A percentile compares a stretch with the other conserved stretches of the same genome.
Evolutionary conservation across 2,329 filamentous ascomycete genomes (phyloP).

Genomic region (Didymellaceae sp.): DNA sequence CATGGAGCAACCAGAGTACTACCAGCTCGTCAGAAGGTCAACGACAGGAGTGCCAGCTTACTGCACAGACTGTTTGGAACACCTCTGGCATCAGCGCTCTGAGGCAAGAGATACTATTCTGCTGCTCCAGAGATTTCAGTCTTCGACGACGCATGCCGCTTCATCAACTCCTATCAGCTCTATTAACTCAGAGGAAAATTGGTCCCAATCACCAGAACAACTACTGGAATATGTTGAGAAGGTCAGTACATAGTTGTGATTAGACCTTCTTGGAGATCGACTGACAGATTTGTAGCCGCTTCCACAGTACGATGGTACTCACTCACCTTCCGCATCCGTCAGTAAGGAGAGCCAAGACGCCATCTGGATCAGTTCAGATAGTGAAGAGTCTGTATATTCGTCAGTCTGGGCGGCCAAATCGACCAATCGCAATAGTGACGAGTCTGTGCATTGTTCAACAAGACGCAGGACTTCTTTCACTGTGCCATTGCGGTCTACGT

Average conservation of each 20-base stretch:
- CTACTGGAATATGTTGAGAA: too few species aligned
- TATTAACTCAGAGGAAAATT: too few species aligned
- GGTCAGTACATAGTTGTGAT: too few species aligned
- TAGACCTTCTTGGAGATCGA: too few species aligned
- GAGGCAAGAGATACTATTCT: not conserved
- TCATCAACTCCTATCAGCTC: too few species aligned
- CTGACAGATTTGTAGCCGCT: not conserved
- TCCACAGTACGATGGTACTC: constrained; percentile 2
- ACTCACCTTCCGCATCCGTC: not conserved
- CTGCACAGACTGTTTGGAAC: constrained; percentile 5
- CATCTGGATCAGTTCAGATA: not conserved
- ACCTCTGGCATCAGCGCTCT: constrained; percentile 6
- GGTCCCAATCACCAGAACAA: too few species aligned
- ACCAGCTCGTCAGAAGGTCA: not conserved
- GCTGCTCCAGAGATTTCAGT: not conserved
- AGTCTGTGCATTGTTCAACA: too few species aligned
- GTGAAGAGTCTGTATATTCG: not conserved
- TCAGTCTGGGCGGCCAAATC: too few species aligned
- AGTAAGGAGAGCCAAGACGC: not conserved
- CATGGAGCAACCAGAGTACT: constrained; percentile 2
- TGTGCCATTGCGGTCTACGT: not conserved
- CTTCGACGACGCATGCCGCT: too few species aligned
- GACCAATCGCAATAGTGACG: too few species aligned
- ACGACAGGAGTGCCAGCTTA: not conserved
- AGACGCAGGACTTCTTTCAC: not conserved